Base-by-base conservation (phyloP, 305 asterid species). In the Fraxinus sp. region DNA sequence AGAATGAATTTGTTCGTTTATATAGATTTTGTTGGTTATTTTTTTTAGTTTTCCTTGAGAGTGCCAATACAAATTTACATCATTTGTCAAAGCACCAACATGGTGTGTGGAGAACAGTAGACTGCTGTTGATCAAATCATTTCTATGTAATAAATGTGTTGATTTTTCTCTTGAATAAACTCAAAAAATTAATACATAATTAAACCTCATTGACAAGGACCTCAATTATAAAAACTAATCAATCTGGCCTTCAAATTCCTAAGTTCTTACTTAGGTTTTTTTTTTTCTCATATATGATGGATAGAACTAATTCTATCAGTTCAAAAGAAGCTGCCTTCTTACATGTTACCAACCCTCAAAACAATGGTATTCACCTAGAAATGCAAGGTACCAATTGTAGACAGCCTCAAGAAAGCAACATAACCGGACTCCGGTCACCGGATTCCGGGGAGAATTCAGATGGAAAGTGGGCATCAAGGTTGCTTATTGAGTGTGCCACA, bases 401-500 rank as follows among this genome's bases (percentile, higher is more conserved):
- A 24, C 80, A 84, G 28, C 80, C 52, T 71, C 81, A 70, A 39
- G 52, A 57, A 83, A 78, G 74, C 79, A 46, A 35, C 72, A 66
- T 83, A 74, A 79, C 88, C 16, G 66, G 83, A 36, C 64, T 39
- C 83, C 72, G 46, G 7, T 85, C 91, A 32, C 39, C 91, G 20
- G 85, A 81, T 24, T 52, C 83, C 14, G 84, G 3, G 39, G 90
- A 73, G 77, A 14, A 79, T 20, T 1, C 9, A 14, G 86, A 80
- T 11, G 88, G 84, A 18, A 89, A 87, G 80, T 95, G 98, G 98
- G 97, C 97, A 1, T 70, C 91, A 0, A 86, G 86, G 83, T 91
- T 95, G 30, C 97, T 94, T 22, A 85, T 85, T 10, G 98, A 92
- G 74, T 93, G 97, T 78, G 98, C 93, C 0, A 59, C 83, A 14